These are phyloP conservation scores for Hirsutella minnesotensis DNA, from an alignment of 2,329 filamentous ascomycete species.

Conservation along the genomic window DNA sequence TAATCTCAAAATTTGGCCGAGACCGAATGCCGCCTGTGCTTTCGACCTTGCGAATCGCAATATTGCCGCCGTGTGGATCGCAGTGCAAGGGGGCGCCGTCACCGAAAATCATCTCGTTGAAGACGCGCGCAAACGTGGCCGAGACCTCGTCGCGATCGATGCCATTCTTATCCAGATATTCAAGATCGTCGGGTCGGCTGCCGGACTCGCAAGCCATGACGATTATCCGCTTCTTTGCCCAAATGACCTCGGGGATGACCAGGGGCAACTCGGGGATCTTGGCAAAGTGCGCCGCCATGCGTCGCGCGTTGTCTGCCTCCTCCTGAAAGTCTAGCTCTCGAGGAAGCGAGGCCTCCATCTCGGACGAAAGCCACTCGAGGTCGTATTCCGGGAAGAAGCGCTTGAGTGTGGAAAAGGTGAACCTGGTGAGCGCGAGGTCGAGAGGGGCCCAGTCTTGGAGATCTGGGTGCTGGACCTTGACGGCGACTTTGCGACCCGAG, in stretches of 20 bases:
- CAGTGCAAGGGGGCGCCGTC: slow-evolving; percentile 82
- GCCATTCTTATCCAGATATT: slow-evolving; percentile 69
- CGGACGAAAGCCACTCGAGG: slow-evolving; percentile 84
- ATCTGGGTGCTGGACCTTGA: slow-evolving; percentile 90
- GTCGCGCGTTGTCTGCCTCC: slow-evolving; percentile 74
- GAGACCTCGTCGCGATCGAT: slow-evolving; percentile 96
- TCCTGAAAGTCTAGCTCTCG: slow-evolving; percentile 82
- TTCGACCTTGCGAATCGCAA: slow-evolving; percentile 74
- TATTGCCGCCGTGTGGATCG: slow-evolving; percentile 92
- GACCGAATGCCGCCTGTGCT: slow-evolving; percentile 33
- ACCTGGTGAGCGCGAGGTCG: slow-evolving; percentile 74
- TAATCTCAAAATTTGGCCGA: slow-evolving; percentile 76
- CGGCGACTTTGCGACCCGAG: slow-evolving; percentile 76
- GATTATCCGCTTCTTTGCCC: slow-evolving; percentile 78
- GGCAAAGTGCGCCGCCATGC: slow-evolving; percentile 71
- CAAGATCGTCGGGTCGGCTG: slow-evolving; percentile 75
- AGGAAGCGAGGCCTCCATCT: slow-evolving; percentile 85
- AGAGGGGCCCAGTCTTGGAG: slow-evolving; percentile 83
- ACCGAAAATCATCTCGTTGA: slow-evolving; percentile 99
- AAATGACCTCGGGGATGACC: slow-evolving; percentile 79
- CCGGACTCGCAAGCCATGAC: slow-evolving; percentile 93
- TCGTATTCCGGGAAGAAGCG: slow-evolving; percentile 96
- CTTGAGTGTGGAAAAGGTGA: slow-evolving; percentile 83
- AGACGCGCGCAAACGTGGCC: slow-evolving; percentile 77
- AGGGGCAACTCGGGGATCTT: slow-evolving; percentile 64